Conservation (phyloP, 2,329 filamentous ascomycete genomes). For the Colletotrichum siamense region DNA sequence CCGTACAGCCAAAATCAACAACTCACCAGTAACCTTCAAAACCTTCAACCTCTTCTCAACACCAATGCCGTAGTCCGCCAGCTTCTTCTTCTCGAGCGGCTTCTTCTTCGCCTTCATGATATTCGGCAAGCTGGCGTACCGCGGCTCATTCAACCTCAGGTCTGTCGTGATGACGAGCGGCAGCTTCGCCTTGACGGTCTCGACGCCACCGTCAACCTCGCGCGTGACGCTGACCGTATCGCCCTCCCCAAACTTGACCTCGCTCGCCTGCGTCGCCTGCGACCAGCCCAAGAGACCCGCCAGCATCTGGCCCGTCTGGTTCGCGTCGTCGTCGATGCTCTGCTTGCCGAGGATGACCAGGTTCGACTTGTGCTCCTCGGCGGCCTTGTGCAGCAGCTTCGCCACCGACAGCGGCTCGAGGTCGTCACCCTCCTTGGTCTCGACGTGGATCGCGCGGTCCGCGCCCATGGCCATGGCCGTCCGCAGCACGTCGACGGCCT, state of each 20-base stretch:
- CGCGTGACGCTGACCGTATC: conserved; percentile 79
- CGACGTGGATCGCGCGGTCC: conserved; percentile 88
- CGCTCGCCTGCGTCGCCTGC: conserved; percentile 92
- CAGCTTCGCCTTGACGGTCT: conserved; percentile 85
- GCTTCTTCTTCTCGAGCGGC: conserved; percentile 88
- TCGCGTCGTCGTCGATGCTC: conserved; percentile 95
- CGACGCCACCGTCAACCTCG: conserved; percentile 94
- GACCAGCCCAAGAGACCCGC: conserved; percentile 90
- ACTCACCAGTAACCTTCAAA: conserved; percentile 82
- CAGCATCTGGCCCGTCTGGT: conserved; percentile 98
- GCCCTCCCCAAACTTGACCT: conserved; percentile 76
- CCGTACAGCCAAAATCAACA: neutral
- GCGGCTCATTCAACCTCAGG: conserved; percentile 89
- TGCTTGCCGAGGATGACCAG: conserved; percentile 96
- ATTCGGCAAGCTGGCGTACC: conserved; percentile 94
- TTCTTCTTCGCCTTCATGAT: conserved; percentile 99
- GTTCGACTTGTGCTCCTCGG: conserved; percentile 85
- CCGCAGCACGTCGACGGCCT: conserved; percentile 85
- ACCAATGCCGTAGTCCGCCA: conserved; percentile 82
- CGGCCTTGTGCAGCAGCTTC: conserved; percentile 83
- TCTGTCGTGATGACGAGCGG: conserved; percentile 97
- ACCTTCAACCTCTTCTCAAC: conserved; percentile 81
- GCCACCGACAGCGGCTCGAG: conserved; percentile 92
- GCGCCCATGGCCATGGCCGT: conserved; percentile 99
- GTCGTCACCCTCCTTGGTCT: conserved; percentile 75